Conservation (phyloP, 2,329 filamentous ascomycete species). For the Periconia sp. region DNA sequence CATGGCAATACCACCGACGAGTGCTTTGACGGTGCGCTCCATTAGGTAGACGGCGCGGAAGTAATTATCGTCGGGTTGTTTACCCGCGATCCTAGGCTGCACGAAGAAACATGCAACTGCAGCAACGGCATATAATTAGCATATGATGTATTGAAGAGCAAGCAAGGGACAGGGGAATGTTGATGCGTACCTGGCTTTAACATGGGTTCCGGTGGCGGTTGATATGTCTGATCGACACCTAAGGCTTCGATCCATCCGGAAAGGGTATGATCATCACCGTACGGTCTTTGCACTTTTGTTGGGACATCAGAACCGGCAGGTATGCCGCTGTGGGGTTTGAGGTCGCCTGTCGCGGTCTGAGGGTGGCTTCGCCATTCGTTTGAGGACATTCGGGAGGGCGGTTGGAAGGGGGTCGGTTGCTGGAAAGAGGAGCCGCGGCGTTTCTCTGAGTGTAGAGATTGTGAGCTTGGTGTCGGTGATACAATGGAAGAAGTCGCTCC, state of each 20-base stretch:
- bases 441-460: slow-evolving; percentile 50
- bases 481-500: slow-evolving; percentile 63
- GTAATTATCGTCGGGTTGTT: slow-evolving; percentile 64
- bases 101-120: slow-evolving; percentile 89
- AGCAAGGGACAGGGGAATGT: slow-evolving; percentile 12
- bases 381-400: slow-evolving; percentile 52
- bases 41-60: slow-evolving; percentile 87
- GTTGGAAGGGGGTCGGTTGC: slow-evolving; percentile 51
- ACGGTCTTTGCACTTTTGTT: slow-evolving; percentile 63
- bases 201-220: slow-evolving; percentile 74
- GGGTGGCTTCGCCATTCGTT: slow-evolving; percentile 66
- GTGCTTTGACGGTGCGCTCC: slow-evolving; percentile 75
- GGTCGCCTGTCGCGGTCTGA: slow-evolving; percentile 59
- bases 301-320: slow-evolving; percentile 55
- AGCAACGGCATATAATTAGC: slow-evolving; percentile 37
- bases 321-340: slow-evolving; percentile 51
- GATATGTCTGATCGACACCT: slow-evolving; percentile 86
- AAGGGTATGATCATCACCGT: slow-evolving; percentile 68
- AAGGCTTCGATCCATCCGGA: slow-evolving; percentile 89
- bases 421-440: slow-evolving; percentile 52
- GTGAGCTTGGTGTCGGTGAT: slow-evolving; percentile 56
- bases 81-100: slow-evolving; percentile 60
- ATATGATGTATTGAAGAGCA: slow-evolving; percentile 8
- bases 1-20: slow-evolving; percentile 72
- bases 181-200: slow-evolving; percentile 66